A percentile compares a stretch with the other conserved stretches of the same genome.
These are phyloP conservation scores for Eutypa lata DNA, from an alignment of 2,329 filamentous ascomycete species.

Conservation along the genomic window DNA sequence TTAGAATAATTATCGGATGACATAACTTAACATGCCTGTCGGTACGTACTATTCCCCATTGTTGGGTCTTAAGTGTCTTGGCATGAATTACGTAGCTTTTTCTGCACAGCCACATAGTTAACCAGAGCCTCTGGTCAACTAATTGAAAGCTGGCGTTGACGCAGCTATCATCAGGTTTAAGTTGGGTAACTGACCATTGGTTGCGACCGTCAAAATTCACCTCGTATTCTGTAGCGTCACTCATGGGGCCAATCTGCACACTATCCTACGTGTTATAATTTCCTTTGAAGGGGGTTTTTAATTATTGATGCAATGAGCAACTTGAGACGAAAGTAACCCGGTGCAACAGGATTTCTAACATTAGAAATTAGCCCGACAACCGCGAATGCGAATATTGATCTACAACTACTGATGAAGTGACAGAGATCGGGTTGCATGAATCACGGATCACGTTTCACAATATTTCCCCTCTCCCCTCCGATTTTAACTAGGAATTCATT, in stretches of 20 bases:
- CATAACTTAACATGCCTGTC: no score
- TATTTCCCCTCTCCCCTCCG: background rate
- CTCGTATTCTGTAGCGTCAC: background rate
- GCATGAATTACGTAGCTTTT: background rate
- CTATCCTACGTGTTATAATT: background rate
- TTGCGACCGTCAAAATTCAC: background rate
- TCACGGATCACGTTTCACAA: background rate
- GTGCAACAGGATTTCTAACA: no score
- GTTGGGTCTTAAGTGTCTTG: no score
- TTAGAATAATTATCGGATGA: no score
- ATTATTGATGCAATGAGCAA: background rate
- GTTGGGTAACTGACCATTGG: background rate
- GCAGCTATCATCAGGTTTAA: background rate
- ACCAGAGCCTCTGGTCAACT: no score
- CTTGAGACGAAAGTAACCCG: no score
- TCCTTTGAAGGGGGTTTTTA: no score
- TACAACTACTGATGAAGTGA: background rate
- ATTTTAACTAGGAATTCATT: background rate
- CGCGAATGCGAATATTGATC: no score
- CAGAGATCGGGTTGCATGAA: background rate
- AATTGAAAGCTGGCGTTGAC: background rate
- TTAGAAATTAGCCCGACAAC: no score
- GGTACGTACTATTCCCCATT: no score
- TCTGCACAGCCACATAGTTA: background rate
- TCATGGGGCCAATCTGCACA: background rate